Evolutionary conservation across 2,329 filamentous ascomycete species (phyloP), one percentile per base, ranked within the genome.

Genomic region (Teratosphaeria epicoccoides): DNA sequence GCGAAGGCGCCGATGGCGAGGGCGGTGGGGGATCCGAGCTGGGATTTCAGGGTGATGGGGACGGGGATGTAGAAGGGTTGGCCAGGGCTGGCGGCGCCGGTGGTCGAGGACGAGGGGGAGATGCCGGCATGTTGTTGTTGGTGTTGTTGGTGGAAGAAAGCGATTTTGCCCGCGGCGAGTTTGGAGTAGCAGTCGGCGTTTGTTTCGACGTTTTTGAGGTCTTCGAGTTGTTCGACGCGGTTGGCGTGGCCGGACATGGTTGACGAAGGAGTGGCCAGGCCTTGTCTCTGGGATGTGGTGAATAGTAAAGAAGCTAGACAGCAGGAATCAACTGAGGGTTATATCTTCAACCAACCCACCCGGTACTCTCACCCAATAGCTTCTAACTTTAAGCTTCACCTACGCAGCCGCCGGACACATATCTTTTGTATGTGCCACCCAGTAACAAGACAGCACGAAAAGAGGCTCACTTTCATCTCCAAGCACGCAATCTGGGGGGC

Each of bases 1-100:
- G 74, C 71, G 55, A 80, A 80, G 2, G 73, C 76, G 0, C 76
- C 76, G 26, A 79, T 73, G 0, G 73, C 73, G 0, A 79, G 62
- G 0, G 74, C 73, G 9, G 74, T 75, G 71, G 61, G 61, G 53
- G 56, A 60, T 23, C 62, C 61, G 20, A 65, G 53, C 45, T 65
- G 62, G 10, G 61, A 56, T 52, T 65, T 65, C 47, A 65, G 55
- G 4, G 62, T 64, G 20, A 63, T 62, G 11, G 62, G 61, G n/a
- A 65, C 61, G 5, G 61, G 62, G 29, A 65, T 58, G 51, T 61
- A 64, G 47, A 58, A 58, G 9, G 56, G 59, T 43, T 56, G 53
- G 3, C 45, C 48, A 10, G 28, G 44, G 9, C 29, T 14, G 14
- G 40, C 43, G 33, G 22, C 49, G 40, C 51, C 45, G 46, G 24